Evolutionary conservation across 768 basidiomycete species (phyloP).

Genomic region (Termitomyces sp.): DNA sequence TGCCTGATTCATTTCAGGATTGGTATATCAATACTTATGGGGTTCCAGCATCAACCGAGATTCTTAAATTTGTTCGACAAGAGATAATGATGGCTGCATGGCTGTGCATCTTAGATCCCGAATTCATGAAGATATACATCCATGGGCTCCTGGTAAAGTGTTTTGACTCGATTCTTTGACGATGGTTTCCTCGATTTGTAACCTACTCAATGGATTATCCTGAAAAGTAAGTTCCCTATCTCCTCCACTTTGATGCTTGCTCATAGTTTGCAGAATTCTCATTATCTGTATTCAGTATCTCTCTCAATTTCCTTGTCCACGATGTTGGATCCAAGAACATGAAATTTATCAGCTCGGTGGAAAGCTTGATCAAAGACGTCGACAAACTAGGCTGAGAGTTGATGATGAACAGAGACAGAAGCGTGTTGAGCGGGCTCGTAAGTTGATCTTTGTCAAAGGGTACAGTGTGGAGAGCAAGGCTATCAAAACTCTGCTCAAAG

Average conservation of each 20-base stretch:
- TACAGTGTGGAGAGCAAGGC: not conserved
- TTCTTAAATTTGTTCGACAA: slow-evolving; percentile 16
- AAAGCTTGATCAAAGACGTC: not conserved
- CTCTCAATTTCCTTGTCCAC: slow-evolving; percentile 28
- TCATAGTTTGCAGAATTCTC: slow-evolving; percentile 21
- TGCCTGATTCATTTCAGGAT: slow-evolving; percentile 30
- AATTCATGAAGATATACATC: slow-evolving; percentile 13
- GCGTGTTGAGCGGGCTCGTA: slow-evolving; percentile 7
- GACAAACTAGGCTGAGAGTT: not conserved
- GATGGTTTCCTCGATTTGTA: slow-evolving; percentile 4
- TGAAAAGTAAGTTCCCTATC: slow-evolving; percentile 9
- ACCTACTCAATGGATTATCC: slow-evolving; percentile 10
- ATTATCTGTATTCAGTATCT: slow-evolving; percentile 20
- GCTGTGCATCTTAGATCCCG: slow-evolving; percentile 13
- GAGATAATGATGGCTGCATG: slow-evolving; percentile 14
- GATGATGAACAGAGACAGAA: not conserved
- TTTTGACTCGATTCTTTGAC: slow-evolving; percentile 5
- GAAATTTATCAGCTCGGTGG: slow-evolving; percentile 29
- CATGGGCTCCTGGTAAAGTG: slow-evolving; percentile 5
- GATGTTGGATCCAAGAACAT: slow-evolving; percentile 22
- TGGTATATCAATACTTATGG: slow-evolving; percentile 13
- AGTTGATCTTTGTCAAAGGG: slow-evolving; percentile 13
- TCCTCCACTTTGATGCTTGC: not conserved
- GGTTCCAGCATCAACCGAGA: slow-evolving; percentile 14
- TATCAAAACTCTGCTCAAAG: slow-evolving; percentile 15